Conservation (phyloP, 345 rosid species). For the Salix arbutifolia region DNA sequence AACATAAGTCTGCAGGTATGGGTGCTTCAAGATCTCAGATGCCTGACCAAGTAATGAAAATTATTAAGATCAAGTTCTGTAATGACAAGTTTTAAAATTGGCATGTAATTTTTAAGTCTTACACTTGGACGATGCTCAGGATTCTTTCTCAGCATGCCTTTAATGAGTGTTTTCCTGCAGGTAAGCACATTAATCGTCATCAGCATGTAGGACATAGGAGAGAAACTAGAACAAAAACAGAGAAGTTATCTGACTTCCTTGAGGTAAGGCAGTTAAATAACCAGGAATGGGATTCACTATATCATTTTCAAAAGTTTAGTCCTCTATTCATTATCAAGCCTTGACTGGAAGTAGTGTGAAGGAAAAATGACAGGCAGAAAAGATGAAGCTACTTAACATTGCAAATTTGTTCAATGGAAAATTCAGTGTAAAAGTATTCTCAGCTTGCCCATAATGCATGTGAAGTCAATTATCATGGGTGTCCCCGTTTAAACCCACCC, state of each 20-base stretch:
- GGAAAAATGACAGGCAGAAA: neutral
- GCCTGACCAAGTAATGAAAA: constrained; percentile 48
- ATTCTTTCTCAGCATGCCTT: constrained; percentile 93
- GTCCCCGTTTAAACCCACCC: neutral
- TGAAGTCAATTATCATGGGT: neutral
- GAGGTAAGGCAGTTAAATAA: neutral
- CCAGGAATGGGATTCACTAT: neutral
- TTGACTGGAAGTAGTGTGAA: neutral
- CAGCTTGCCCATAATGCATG: neutral
- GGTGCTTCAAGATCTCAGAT: constrained; percentile 92
- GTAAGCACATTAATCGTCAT: constrained; percentile 8
- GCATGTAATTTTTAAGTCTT: constrained; percentile 22
- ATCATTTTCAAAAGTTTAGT: neutral
- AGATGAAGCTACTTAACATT: neutral
- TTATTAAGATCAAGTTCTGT: constrained; percentile 18
- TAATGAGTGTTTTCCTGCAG: constrained; percentile 79
- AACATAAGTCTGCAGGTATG: constrained; percentile 84
- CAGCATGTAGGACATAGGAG: neutral
- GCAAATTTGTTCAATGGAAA: neutral
- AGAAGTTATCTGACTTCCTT: neutral
- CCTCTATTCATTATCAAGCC: neutral
- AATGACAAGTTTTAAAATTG: constrained; percentile 16
- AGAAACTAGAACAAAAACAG: neutral
- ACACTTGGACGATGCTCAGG: constrained; percentile 97
- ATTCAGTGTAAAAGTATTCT: neutral